Evolutionary conservation across 2,329 filamentous ascomycete genomes (phyloP).

Genomic region (Sarocladium brachiariae): DNA sequence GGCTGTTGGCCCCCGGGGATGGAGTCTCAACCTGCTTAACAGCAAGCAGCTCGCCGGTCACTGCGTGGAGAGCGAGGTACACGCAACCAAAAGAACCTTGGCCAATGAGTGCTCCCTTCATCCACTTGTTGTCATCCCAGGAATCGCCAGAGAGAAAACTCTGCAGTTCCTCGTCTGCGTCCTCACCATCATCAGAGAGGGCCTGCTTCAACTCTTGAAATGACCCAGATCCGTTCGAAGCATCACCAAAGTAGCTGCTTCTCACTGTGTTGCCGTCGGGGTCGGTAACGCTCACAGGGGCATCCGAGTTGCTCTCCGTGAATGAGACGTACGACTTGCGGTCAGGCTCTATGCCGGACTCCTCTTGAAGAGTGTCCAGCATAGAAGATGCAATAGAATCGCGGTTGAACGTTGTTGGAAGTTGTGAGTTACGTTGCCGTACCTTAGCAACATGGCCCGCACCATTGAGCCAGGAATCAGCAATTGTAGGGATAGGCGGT

Average conservation of each 20-base stretch:
- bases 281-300: conserved; percentile 67
- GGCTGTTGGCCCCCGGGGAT: conserved; percentile 66
- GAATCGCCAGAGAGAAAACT: conserved; percentile 89
- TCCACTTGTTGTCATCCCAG: conserved; percentile 97
- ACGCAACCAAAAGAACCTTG: conserved; percentile 96
- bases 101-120: conserved; percentile 96
- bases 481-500: conserved; percentile 90
- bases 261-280: conserved; percentile 60
- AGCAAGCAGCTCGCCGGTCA: conserved; percentile 94
- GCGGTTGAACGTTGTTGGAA: conserved; percentile 48
- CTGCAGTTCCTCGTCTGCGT: conserved; percentile 79
- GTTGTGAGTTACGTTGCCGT: conserved; percentile 39
- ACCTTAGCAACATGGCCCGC: conserved; percentile 32
- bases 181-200: conserved; percentile 84
- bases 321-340: conserved; percentile 95
- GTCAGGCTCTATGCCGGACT: conserved; percentile 78
- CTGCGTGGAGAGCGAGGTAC: conserved; percentile 87
- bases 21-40: conserved; percentile 97
- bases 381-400: conserved; percentile 87
- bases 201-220: conserved; percentile 80
- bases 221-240: conserved; percentile 60
- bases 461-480: conserved; percentile 76
- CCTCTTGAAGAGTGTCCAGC: conserved; percentile 84
- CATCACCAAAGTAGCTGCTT: conserved; percentile 64
- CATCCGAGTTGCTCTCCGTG: conserved; percentile 67